Evolutionary conservation across 176 grass and related monocot genomes (phyloP), one percentile per base, ranked within the genome.

Genomic region (Areca catechu): DNA sequence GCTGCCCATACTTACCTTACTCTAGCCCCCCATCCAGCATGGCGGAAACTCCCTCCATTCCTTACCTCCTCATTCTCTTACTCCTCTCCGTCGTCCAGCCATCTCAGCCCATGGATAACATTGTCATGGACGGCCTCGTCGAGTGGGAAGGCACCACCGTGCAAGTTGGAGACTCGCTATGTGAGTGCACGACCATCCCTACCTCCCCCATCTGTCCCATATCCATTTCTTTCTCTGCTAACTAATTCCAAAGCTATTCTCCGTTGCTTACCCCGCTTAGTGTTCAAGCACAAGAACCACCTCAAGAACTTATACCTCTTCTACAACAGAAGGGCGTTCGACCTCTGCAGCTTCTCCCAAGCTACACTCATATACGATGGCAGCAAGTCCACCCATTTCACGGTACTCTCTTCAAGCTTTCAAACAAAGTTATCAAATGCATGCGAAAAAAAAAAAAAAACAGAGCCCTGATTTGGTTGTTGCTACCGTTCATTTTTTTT

Each of bases 251-350:
- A 10, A 23, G 19, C 47, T 22, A 29, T 37, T 15, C 16, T 22
- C 27, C 23, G n/a, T 16, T 37, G 34, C 15, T 63, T 49, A 10
- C 30, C 29, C 4, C 7, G 5, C 48, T 22, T 15, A 65, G 62
- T 65, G 19, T 51, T 65, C 62, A 19, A 49, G 48, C 62, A 65
- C 48, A 12, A 24, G 22, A 14, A 24, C 0, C 21, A 24, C 1
- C 21, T 51, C 20, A 48, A 65, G 62, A 51, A 51, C 12, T 15
- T 65, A 3, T 65, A 65, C 22, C 62, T 65, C 48, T 65, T 65
- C 48, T 20, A 51, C 20, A 51, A 25, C 48, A 50, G 21, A 51
- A 65, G 62, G 62, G 62, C 48, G 5, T 65, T 65, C 62, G 48
- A 65, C 6, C 22, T 24, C 21, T 65, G 62, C 48, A 51, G 4